phyloP scores from a whole-genome alignment of 83 land plant species.

The Larix sibirica region DNA sequence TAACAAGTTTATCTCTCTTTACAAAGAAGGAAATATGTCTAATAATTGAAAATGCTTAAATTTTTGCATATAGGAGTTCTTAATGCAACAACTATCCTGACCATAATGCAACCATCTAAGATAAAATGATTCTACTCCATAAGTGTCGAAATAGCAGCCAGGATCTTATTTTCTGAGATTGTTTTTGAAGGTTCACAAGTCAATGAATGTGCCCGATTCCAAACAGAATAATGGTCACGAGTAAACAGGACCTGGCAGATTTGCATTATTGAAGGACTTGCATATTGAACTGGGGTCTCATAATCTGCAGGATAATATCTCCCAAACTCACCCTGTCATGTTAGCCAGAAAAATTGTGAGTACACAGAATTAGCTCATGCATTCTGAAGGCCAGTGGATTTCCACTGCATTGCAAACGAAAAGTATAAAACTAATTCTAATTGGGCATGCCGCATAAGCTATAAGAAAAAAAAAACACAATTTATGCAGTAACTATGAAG shows the following conservation, averaged over 20 bases:
- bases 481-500: background rate
- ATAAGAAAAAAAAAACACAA: background rate
- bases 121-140: background rate
- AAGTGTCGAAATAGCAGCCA: constrained; percentile 8
- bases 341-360: background rate
- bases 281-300: constrained; percentile 11
- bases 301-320: constrained; percentile 12
- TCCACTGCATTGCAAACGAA: no score
- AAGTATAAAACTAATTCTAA: background rate
- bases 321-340: constrained; percentile 12
- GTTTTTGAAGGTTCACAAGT: constrained; percentile 4
- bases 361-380: no score
- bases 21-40: background rate
- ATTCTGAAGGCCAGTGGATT: no score
- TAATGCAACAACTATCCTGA: background rate
- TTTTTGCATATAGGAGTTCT: background rate
- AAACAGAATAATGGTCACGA: background rate
- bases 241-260: constrained; percentile 7
- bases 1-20: background rate
- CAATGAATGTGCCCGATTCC: constrained; percentile 9
- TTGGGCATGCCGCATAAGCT: background rate
- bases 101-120: background rate
- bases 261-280: constrained; percentile 9
- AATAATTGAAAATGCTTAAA: background rate
- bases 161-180: constrained; percentile 8